Percentiles rank a stretch among this genome's conserved stretches.
phyloP scores from a whole-genome alignment of 2,329 filamentous ascomycete species.

The Alternaria ventricosa region DNA sequence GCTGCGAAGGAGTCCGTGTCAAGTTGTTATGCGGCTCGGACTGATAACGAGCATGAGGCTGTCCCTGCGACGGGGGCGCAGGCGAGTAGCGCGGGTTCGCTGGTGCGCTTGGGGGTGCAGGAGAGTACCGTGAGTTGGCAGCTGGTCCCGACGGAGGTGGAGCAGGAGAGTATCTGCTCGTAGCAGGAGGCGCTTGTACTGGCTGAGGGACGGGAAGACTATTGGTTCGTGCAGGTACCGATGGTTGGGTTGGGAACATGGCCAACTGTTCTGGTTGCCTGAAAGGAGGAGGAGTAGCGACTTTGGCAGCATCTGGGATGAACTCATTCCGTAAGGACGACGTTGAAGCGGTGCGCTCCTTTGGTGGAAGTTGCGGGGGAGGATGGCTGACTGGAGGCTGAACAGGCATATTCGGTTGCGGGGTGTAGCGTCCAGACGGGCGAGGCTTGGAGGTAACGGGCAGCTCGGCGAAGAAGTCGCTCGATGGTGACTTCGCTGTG shows the following conservation, averaged over 20 bases:
- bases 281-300: constrained; percentile 34
- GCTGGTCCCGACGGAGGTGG: constrained; percentile 41
- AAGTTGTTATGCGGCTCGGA: constrained; percentile 44
- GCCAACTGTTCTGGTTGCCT: constrained; percentile 52
- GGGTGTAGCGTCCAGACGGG: constrained; percentile 48
- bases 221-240: constrained; percentile 39
- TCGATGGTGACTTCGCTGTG: constrained; percentile 37
- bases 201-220: constrained; percentile 42
- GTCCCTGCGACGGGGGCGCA: constrained; percentile 43
- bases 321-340: constrained; percentile 46
- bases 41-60: constrained; percentile 47
- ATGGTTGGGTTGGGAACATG: constrained; percentile 44
- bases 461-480: constrained; percentile 58
- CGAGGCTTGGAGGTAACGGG: constrained; percentile 53
- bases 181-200: constrained; percentile 29
- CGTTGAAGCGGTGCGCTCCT: constrained; percentile 46
- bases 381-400: constrained; percentile 31
- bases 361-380: constrained; percentile 35
- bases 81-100: constrained; percentile 51
- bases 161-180: constrained; percentile 40
- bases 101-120: constrained; percentile 44
- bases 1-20: constrained; percentile 52
- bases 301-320: constrained; percentile 34
- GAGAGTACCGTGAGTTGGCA: constrained; percentile 45
- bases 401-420: constrained; percentile 38